Conservation (phyloP, 352 stramenopile genomes). For the Phytophthora agathidicida region DNA sequence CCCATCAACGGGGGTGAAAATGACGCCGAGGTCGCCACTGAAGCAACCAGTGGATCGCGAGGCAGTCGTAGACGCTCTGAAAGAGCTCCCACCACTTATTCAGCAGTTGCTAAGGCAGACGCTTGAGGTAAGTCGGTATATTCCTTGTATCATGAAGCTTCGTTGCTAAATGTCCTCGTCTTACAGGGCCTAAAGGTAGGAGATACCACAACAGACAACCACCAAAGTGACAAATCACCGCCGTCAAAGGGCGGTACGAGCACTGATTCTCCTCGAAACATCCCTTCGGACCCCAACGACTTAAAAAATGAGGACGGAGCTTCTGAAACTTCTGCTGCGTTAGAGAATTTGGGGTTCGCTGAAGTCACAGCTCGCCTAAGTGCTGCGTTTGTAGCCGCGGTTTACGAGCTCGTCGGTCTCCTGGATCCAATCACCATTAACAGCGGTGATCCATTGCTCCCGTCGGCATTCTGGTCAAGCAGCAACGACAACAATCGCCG, state of each 20-base stretch:
- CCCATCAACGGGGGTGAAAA: background rate
- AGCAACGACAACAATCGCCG: constrained; percentile 1
- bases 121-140: constrained; percentile 30
- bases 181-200: constrained; percentile 5
- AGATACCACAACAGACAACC: background rate
- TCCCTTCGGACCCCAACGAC: no score
- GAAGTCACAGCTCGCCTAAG: constrained; percentile 35
- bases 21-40: constrained; percentile 19
- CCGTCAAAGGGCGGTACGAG: no score
- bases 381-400: constrained; percentile 40
- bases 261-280: background rate
- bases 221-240: background rate
- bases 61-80: background rate
- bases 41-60: constrained; percentile 10
- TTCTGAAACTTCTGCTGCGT: background rate
- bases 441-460: background rate
- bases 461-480: constrained; percentile 13
- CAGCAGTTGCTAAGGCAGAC: constrained; percentile 15
- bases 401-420: constrained; percentile 50
- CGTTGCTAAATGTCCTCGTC: constrained; percentile 2
- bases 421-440: constrained; percentile 12
- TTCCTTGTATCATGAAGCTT: no score
- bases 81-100: constrained; percentile 17
- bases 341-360: constrained; percentile 14
- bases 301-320: background rate